Percentiles rank a stretch among this genome's conserved stretches.
phyloP scores from a whole-genome alignment of 2,329 filamentous ascomycete species.

The Talaromyces sp. region DNA sequence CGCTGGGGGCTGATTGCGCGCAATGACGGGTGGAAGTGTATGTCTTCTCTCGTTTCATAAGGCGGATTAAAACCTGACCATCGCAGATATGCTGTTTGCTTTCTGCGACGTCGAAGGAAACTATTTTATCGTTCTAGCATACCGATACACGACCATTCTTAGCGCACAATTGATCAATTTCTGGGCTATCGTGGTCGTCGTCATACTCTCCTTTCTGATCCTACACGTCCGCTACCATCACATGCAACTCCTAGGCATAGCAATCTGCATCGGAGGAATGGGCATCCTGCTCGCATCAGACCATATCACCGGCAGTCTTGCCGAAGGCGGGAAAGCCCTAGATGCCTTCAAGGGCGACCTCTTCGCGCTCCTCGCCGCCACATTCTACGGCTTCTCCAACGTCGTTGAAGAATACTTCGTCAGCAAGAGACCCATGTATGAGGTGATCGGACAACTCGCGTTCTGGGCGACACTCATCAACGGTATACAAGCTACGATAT shows the following conservation, averaged over 20 bases:
- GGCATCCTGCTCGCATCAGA: constrained; percentile 84
- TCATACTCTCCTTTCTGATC: constrained; percentile 76
- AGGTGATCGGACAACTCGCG: constrained; percentile 87
- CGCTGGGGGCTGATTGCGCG: constrained; percentile 64
- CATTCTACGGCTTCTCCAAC: constrained; percentile 87
- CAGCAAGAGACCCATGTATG: constrained; percentile 79
- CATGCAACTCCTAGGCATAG: constrained; percentile 80
- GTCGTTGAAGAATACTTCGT: constrained; percentile 95
- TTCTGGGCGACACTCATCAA: constrained; percentile 89
- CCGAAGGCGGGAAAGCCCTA: constrained; percentile 52
- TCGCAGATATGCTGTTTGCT: constrained; percentile 71
- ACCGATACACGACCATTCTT: constrained; percentile 86
- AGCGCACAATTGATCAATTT: constrained; percentile 97
- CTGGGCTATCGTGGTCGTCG: constrained; percentile 94
- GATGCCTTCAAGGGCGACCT: constrained; percentile 86
- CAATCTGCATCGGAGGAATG: constrained; percentile 88
- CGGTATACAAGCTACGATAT: constrained; percentile 85
- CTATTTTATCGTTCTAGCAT: constrained; percentile 95
- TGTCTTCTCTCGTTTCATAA: not conserved
- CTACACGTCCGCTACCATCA: constrained; percentile 86
- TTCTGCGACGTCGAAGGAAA: constrained; percentile 96
- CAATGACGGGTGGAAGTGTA: constrained; percentile 81
- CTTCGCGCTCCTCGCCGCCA: constrained; percentile 84
- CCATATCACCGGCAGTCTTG: constrained; percentile 73
- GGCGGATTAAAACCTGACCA: not conserved